A percentile compares a stretch with the other conserved stretches of the same genome.
phyloP scores from a whole-genome alignment of 306 rosid species.

The Fragaria nilgerrensis region DNA sequence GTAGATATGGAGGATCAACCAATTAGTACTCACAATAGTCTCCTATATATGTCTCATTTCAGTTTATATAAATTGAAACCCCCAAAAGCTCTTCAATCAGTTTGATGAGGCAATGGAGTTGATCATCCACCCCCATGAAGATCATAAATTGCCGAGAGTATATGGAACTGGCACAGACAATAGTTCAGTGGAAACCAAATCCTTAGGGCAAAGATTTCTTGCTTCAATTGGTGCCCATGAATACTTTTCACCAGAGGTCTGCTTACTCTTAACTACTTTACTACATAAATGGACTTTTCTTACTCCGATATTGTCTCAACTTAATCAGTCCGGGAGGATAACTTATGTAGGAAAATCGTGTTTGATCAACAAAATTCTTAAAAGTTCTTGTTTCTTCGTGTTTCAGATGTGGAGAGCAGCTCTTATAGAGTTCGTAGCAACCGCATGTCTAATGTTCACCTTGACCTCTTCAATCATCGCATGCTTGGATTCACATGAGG shows the following conservation, averaged over 20 bases:
- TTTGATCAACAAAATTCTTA: neutral
- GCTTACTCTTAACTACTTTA: neutral
- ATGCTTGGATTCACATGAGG: conserved; percentile 53
- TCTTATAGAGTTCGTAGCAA: conserved; percentile 58
- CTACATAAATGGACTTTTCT: neutral
- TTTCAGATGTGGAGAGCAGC: conserved; percentile 72
- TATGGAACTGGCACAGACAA: conserved; percentile 5
- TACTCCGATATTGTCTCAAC: neutral
- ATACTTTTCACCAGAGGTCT: conserved; percentile 38
- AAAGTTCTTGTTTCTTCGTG: neutral
- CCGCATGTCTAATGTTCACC: conserved; percentile 47
- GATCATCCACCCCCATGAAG: neutral
- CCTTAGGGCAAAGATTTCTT: conserved; percentile 24
- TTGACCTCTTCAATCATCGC: conserved; percentile 53
- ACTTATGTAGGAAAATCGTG: neutral
- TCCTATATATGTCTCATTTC: neutral
- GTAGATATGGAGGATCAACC: neutral
- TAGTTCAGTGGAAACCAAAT: conserved; percentile 1
- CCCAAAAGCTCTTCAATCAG: neutral
- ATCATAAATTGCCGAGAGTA: conserved; percentile 3
- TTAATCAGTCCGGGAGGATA: neutral
- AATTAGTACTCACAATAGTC: neutral
- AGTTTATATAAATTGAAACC: neutral
- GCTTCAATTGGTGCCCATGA: conserved; percentile 47
- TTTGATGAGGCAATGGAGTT: conserved; percentile 26